Evolutionary conservation across 1,284 basidiomycete genomes (phyloP).

Genomic region (Caloboletus inedulis): DNA sequence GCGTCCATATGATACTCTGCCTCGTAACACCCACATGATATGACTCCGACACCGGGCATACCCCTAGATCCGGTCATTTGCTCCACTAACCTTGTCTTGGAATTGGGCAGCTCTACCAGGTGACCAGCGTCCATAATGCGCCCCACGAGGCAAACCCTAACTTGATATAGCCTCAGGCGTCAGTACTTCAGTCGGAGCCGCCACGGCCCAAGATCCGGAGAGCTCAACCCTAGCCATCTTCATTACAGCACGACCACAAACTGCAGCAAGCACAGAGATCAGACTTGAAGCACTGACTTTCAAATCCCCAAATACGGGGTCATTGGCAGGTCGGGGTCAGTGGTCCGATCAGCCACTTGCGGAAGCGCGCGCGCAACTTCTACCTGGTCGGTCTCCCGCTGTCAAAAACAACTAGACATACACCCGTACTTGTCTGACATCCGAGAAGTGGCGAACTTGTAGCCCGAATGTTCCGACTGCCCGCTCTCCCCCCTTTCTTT

Average conservation of each 20-base stretch:
- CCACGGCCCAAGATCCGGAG: conserved; percentile 16
- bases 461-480: background rate
- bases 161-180: too few species aligned
- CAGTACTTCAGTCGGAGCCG: too few species aligned
- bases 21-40: background rate
- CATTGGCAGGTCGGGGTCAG: background rate
- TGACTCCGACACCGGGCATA: background rate
- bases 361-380: background rate
- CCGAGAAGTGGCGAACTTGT: background rate
- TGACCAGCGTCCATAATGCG: background rate
- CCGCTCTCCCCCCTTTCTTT: background rate
- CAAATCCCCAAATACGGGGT: background rate
- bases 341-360: background rate
- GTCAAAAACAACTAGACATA: background rate
- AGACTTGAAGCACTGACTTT: background rate
- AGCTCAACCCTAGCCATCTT: background rate
- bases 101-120: background rate
- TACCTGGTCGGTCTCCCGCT: background rate
- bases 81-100: conserved; percentile 2
- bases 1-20: background rate
- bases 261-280: too few species aligned
- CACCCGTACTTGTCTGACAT: background rate
- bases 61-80: background rate
- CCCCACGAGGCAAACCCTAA: background rate
- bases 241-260: background rate